Evolutionary conservation across 495 filamentous ascomycete species (phyloP).

Genomic region (Apodospora peruviana): DNA sequence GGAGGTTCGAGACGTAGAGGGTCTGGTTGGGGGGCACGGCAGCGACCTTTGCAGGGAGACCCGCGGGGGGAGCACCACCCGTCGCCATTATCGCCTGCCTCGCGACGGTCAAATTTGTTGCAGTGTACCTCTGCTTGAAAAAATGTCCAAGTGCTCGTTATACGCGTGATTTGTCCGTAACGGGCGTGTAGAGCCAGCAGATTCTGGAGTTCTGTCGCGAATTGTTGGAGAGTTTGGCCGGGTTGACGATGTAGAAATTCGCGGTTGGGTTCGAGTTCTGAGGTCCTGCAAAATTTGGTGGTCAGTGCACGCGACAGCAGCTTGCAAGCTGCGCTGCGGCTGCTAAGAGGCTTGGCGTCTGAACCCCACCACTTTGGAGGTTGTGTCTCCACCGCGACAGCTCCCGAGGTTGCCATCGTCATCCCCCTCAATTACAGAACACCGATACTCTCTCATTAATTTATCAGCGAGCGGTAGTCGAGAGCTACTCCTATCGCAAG

Average conservation of each 20-base stretch:
- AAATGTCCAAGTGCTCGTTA: too few species aligned
- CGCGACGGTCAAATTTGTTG: not conserved
- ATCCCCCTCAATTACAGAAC: slow-evolving; percentile 3
- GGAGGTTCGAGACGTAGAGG: slow-evolving; percentile 82
- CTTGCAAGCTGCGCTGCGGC: not conserved
- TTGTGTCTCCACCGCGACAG: slow-evolving; percentile 1
- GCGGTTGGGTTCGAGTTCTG: not conserved
- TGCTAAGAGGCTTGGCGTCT: not conserved
- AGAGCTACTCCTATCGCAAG: slow-evolving; percentile 95
- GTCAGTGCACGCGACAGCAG: not conserved
- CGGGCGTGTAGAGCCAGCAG: too few species aligned
- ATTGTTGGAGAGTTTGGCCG: not conserved
- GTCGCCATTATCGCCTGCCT: slow-evolving; percentile 26
- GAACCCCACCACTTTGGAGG: slow-evolving; percentile 9
- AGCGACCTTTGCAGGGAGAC: slow-evolving; percentile 38
- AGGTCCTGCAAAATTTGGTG: not conserved
- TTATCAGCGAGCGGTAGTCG: slow-evolving; percentile 67
- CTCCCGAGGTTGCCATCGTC: slow-evolving; percentile 3
- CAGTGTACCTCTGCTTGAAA: not conserved
- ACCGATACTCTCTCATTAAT: slow-evolving; percentile 1
- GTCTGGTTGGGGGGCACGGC: slow-evolving; percentile 42
- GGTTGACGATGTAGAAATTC: not conserved
- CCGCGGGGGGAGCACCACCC: slow-evolving; percentile 21
- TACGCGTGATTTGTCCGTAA: too few species aligned
- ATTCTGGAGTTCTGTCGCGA: too few species aligned